Evolutionary conservation across 106 monocot species (phyloP).

Genomic region (Acanthochlamys bracteata): DNA sequence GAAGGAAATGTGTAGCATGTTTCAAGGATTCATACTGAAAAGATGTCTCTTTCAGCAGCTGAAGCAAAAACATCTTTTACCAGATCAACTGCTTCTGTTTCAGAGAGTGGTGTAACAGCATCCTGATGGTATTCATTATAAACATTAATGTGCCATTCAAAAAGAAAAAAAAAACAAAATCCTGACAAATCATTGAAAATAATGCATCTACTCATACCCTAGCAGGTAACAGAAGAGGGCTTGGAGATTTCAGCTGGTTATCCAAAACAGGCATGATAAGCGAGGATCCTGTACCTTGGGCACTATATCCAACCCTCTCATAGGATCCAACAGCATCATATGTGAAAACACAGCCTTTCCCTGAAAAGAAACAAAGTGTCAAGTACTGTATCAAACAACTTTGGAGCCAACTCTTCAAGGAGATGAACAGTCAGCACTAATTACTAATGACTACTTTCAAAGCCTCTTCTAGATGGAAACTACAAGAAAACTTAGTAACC

Average conservation of each 20-base stretch:
- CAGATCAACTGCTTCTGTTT: conserved; percentile 83
- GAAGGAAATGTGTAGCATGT: neutral
- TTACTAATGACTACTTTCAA: no score
- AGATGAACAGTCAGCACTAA: no score
- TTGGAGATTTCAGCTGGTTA: conserved; percentile 94
- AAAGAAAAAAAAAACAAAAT: no score
- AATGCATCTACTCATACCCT: conserved; percentile 1
- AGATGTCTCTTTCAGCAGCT: conserved; percentile 91
- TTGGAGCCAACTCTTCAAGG: no score
- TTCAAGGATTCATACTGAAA: conserved; percentile 50
- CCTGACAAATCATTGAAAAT: neutral
- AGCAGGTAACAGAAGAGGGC: conserved; percentile 87
- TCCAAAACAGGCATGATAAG: conserved; percentile 95
- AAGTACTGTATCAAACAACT: no score
- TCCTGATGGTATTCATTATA: conserved; percentile 38
- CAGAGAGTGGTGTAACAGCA: conserved; percentile 77
- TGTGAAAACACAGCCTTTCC: conserved; percentile 86
- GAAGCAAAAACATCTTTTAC: conserved; percentile 98
- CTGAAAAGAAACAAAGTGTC: conserved; percentile 20
- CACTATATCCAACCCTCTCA: conserved; percentile 86
- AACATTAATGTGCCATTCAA: neutral
- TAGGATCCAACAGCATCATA: conserved; percentile 99
- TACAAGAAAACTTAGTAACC: no score
- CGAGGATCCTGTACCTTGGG: conserved; percentile 75
- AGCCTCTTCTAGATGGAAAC: no score